These are phyloP conservation scores for Vitis rotundifolia DNA, from an alignment of 164 flowering plant genomes.

Conservation along the genomic window DNA sequence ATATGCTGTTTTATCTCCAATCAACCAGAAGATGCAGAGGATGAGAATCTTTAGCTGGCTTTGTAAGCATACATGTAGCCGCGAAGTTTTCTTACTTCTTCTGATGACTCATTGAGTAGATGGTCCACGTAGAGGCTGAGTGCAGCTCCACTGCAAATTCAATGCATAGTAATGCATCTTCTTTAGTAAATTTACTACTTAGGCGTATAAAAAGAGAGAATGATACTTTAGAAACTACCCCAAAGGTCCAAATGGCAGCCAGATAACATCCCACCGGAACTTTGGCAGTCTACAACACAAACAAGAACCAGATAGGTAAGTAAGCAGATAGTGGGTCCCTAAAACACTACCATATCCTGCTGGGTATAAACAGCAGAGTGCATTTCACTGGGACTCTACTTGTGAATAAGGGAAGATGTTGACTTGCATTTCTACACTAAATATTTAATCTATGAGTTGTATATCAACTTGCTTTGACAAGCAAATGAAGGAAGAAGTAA, in stretches of 20 bases:
- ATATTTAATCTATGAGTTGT: too few species aligned
- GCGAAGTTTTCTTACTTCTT: conserved; percentile 76
- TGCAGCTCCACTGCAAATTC: conserved; percentile 67
- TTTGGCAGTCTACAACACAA: conserved; percentile 61
- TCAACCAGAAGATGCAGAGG: neutral
- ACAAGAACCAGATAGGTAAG: conserved; percentile 4
- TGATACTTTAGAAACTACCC: conserved; percentile 40
- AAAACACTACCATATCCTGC: neutral
- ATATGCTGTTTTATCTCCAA: neutral
- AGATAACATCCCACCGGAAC: conserved; percentile 85
- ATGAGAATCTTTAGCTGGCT: conserved; percentile 32
- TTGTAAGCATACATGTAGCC: conserved; percentile 84
- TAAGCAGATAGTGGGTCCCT: neutral
- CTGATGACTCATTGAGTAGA: conserved; percentile 67
- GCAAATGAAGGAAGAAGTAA: too few species aligned
- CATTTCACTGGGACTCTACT: neutral
- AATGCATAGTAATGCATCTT: neutral
- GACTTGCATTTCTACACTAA: too few species aligned
- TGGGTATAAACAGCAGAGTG: neutral
- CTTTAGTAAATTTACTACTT: neutral
- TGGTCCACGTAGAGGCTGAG: conserved; percentile 74
- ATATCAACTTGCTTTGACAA: too few species aligned
- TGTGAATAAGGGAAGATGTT: too few species aligned
- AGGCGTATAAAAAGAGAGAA: neutral
- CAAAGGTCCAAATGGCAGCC: conserved; percentile 90